These are phyloP conservation scores for Balakata baccata DNA, from an alignment of 345 rosid species.

Conservation along the genomic window DNA sequence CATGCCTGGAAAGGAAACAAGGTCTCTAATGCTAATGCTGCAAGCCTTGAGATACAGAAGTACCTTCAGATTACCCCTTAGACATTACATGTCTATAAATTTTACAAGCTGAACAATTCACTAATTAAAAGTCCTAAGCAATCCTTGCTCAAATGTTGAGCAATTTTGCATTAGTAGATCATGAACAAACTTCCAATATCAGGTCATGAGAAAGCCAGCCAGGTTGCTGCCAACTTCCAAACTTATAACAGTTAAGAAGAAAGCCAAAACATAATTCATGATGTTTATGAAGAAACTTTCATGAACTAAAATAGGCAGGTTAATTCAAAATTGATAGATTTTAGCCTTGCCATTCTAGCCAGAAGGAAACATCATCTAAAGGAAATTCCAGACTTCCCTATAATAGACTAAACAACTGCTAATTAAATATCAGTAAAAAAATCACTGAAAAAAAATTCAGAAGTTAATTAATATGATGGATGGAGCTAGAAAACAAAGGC, in stretches of 20 bases:
- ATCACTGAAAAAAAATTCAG: not conserved
- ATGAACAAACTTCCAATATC: no score
- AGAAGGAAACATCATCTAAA: not conserved
- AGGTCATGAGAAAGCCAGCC: not conserved
- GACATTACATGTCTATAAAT: not conserved
- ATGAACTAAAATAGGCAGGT: not conserved
- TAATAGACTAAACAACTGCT: not conserved
- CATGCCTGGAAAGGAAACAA: not conserved
- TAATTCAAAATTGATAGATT: not conserved
- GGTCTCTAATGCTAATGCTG: no score
- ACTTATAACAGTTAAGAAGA: not conserved
- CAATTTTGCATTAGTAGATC: not conserved
- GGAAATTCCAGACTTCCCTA: not conserved
- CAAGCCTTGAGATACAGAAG: not conserved
- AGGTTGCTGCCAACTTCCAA: not conserved
- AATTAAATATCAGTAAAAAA: not conserved
- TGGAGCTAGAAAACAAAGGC: conserved; percentile 11
- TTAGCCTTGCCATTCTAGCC: not conserved
- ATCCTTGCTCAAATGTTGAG: not conserved
- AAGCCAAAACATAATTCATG: not conserved
- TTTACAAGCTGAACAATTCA: not conserved
- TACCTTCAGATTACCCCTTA: not conserved
- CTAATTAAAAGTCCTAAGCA: not conserved
- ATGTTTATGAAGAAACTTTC: conserved; percentile 2
- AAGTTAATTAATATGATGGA: not conserved